Conservation (phyloP, 495 filamentous ascomycete species). For the Tuber calosporum region DNA sequence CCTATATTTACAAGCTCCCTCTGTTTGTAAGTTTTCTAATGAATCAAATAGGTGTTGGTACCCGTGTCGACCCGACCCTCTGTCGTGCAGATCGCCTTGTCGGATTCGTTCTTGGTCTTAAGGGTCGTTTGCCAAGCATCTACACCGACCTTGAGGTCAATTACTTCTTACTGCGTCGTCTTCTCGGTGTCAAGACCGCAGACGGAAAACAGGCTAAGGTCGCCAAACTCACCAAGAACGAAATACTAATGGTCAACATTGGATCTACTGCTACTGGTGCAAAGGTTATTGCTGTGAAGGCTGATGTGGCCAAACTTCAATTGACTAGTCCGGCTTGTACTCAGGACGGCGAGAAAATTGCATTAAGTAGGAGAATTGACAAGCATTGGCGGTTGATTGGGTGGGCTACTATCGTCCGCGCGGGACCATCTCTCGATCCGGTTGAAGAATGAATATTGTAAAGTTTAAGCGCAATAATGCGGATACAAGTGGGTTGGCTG, state of each 20-base stretch:
- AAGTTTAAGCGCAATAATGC: neutral
- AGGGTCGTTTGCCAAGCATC: conserved; percentile 83
- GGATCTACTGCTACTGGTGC: conserved; percentile 91
- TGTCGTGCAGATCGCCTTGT: conserved; percentile 98
- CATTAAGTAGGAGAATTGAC: conserved; percentile 88
- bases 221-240: conserved; percentile 91
- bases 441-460: conserved; percentile 23
- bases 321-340: conserved; percentile 88
- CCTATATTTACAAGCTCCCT: conserved; percentile 1
- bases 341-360: conserved; percentile 94
- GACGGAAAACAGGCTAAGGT: conserved; percentile 99
- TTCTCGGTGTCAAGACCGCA: conserved; percentile 93
- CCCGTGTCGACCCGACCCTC: conserved; percentile 89
- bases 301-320: conserved; percentile 86
- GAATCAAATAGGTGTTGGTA: conserved; percentile 64
- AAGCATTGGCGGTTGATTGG: conserved; percentile 99
- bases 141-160: conserved; percentile 98
- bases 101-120: conserved; percentile 92
- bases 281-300: conserved; percentile 92
- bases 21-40: conserved; percentile 23
- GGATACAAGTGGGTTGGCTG: neutral
- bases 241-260: conserved; percentile 99
- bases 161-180: conserved; percentile 89
- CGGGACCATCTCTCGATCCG: conserved; percentile 35
- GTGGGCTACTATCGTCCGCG: conserved; percentile 77